phyloP scores from a whole-genome alignment of 2,329 filamentous ascomycete genomes.

The Aspergillus transmontanensis region DNA sequence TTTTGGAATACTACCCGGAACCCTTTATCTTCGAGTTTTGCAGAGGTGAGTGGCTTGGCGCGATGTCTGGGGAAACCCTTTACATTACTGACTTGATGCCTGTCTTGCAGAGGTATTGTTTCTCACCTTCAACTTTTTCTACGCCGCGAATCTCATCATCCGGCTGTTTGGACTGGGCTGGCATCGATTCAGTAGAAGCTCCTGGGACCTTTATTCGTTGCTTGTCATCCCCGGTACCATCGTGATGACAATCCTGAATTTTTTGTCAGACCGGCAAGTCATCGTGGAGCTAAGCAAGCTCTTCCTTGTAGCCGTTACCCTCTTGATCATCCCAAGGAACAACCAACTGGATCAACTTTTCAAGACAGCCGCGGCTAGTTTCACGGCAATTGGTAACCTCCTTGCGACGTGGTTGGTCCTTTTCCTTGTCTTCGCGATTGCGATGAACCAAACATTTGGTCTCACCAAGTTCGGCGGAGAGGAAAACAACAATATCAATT shows the following conservation, averaged over 20 bases:
- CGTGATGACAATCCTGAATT: slow-evolving; percentile 74
- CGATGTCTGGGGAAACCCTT: not conserved
- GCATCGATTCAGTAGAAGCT: slow-evolving; percentile 86
- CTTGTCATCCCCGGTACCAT: slow-evolving; percentile 79
- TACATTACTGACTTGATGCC: slow-evolving; percentile 21
- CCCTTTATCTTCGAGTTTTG: slow-evolving; percentile 68
- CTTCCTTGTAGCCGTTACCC: slow-evolving; percentile 84
- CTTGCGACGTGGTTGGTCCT: slow-evolving; percentile 96
- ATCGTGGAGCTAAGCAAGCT: slow-evolving; percentile 88
- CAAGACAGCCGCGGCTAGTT: slow-evolving; percentile 94
- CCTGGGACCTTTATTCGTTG: slow-evolving; percentile 92
- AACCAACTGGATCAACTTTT: slow-evolving; percentile 97
- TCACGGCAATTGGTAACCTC: slow-evolving; percentile 86
- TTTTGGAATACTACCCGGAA: slow-evolving; percentile 83
- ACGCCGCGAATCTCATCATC: slow-evolving; percentile 79
- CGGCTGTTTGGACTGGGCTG: slow-evolving; percentile 88
- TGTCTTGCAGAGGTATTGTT: slow-evolving; percentile 67
- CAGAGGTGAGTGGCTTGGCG: slow-evolving; percentile 52
- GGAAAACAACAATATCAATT: slow-evolving; percentile 81
- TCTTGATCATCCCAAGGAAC: slow-evolving; percentile 91
- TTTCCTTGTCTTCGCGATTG: slow-evolving; percentile 95
- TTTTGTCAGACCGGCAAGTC: slow-evolving; percentile 58
- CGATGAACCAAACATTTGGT: slow-evolving; percentile 92
- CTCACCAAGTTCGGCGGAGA: slow-evolving; percentile 80
- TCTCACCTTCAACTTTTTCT: slow-evolving; percentile 77